phyloP scores from a whole-genome alignment of 257 asterid genomes.

The Eucommia ulmoides region DNA sequence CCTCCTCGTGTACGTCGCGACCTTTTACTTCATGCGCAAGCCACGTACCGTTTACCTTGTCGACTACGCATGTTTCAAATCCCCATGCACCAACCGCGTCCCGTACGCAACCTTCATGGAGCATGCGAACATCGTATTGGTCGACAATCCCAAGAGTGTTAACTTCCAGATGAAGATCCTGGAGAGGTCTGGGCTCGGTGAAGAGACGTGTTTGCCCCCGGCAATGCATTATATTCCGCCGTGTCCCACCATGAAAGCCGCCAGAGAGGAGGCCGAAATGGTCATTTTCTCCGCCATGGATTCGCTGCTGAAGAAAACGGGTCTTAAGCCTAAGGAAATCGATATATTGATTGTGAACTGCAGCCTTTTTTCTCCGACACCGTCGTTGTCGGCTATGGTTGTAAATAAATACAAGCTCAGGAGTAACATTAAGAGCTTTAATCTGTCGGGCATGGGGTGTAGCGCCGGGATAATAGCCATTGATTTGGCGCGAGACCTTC shows the following conservation, averaged over 20 bases:
- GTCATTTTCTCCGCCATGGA: slow-evolving; percentile 46
- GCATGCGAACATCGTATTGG: slow-evolving; percentile 21
- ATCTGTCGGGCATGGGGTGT: slow-evolving; percentile 66
- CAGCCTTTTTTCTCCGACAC: slow-evolving; percentile 48
- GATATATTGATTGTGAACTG: slow-evolving; percentile 42
- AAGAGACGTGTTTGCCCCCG: slow-evolving; percentile 44
- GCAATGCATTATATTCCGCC: slow-evolving; percentile 48
- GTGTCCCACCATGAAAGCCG: slow-evolving; percentile 10
- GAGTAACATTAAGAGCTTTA: slow-evolving; percentile 42
- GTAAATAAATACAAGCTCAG: slow-evolving; percentile 47
- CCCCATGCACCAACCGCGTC: slow-evolving; percentile 30
- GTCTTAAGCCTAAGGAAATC: slow-evolving; percentile 25
- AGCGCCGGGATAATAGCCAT: slow-evolving; percentile 46
- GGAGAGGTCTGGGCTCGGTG: slow-evolving; percentile 52
- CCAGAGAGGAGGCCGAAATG: slow-evolving; percentile 41
- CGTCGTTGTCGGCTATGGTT: slow-evolving; percentile 53
- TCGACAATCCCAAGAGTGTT: slow-evolving; percentile 30
- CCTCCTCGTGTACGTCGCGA: slow-evolving; percentile 14
- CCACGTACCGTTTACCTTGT: slow-evolving; percentile 38
- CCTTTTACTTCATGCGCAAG: slow-evolving; percentile 26
- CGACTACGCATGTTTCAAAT: slow-evolving; percentile 45
- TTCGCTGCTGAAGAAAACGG: slow-evolving; percentile 28
- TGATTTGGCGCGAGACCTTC: slow-evolving; percentile 44
- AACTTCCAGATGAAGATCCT: slow-evolving; percentile 46
- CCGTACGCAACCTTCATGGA: slow-evolving; percentile 45